Percentiles rank a stretch among this genome's conserved stretches.
These are phyloP conservation scores for Echium plantagineum DNA, from an alignment of 257 asterid genomes.

Conservation along the genomic window DNA sequence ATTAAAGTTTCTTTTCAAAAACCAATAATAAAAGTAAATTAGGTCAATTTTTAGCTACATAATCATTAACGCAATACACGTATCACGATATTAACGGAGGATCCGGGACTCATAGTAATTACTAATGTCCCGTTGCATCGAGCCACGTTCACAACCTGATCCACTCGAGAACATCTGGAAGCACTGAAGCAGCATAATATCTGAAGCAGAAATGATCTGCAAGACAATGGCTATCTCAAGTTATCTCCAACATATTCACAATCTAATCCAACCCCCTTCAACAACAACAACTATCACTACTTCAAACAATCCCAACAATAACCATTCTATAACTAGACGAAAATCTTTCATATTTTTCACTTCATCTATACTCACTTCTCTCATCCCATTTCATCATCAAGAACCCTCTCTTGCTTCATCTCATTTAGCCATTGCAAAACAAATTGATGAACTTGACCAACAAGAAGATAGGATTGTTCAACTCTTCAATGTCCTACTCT, in stretches of 20 bases:
- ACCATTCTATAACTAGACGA: constrained; percentile 30
- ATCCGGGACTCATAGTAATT: too few relatives aligned
- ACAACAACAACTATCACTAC: constrained; percentile 7
- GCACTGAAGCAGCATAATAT: too few relatives aligned
- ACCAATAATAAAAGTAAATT: too few relatives aligned
- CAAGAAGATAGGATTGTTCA: constrained; percentile 47
- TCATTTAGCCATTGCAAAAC: constrained; percentile 38
- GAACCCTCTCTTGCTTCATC: constrained; percentile 16
- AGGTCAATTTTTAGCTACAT: too few relatives aligned
- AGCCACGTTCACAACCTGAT: neutral
- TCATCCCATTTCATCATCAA: constrained; percentile 14
- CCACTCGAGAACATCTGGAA: neutral
- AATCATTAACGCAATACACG: too few relatives aligned
- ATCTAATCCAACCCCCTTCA: constrained; percentile 18
- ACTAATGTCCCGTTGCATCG: neutral
- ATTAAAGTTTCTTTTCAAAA: too few relatives aligned
- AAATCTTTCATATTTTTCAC: constrained; percentile 33
- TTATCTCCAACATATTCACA: constrained; percentile 13
- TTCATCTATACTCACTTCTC: constrained; percentile 37
- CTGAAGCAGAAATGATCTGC: neutral
- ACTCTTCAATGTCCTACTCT: constrained; percentile 46
- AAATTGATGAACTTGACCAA: constrained; percentile 34
- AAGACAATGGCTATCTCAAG: constrained; percentile 30
- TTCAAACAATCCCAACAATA: constrained; percentile 14
- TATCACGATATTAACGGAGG: too few relatives aligned